phyloP scores from a whole-genome alignment of 2,329 filamentous ascomycete species.

The Furcasterigmium sp. region DNA sequence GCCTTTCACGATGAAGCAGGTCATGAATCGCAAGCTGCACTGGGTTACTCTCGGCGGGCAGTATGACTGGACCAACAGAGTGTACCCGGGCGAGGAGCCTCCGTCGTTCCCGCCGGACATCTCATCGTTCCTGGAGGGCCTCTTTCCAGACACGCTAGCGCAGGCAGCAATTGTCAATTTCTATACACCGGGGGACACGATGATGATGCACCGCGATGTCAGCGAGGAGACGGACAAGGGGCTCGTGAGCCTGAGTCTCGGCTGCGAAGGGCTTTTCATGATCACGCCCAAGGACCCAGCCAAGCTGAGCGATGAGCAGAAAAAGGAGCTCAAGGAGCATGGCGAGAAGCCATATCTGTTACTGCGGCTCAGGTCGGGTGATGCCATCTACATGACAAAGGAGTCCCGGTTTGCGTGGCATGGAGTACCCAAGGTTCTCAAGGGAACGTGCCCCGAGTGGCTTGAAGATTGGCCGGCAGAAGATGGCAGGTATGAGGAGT shows the following conservation, averaged over 20 bases:
- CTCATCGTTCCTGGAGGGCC: conserved; percentile 55
- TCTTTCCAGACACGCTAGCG: conserved; percentile 74
- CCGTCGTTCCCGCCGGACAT: conserved; percentile 74
- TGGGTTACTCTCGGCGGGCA: conserved; percentile 95
- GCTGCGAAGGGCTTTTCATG: conserved; percentile 86
- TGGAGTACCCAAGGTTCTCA: conserved; percentile 82
- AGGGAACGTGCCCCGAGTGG: conserved; percentile 71
- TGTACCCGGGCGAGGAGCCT: conserved; percentile 65
- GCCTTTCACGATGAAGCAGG: conserved; percentile 61
- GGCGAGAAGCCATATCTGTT: conserved; percentile 45
- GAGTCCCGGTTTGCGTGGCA: conserved; percentile 88
- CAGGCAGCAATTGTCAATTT: conserved; percentile 94
- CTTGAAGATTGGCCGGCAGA: conserved; percentile 69
- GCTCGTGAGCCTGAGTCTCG: conserved; percentile 79
- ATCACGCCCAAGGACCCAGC: conserved; percentile 58
- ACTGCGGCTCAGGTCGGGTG: conserved; percentile 72
- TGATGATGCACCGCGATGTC: conserved; percentile 91
- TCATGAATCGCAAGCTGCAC: conserved; percentile 75
- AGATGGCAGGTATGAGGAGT: conserved; percentile 53
- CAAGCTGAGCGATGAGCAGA: conserved; percentile 8
- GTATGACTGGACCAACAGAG: conserved; percentile 90
- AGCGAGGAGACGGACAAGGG: conserved; percentile 77
- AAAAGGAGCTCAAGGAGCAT: conserved; percentile 16
- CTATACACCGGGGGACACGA: conserved; percentile 83
- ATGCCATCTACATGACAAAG: conserved; percentile 85